phyloP scores from a whole-genome alignment of 305 asterid genomes.

The Rubia peregrina region DNA sequence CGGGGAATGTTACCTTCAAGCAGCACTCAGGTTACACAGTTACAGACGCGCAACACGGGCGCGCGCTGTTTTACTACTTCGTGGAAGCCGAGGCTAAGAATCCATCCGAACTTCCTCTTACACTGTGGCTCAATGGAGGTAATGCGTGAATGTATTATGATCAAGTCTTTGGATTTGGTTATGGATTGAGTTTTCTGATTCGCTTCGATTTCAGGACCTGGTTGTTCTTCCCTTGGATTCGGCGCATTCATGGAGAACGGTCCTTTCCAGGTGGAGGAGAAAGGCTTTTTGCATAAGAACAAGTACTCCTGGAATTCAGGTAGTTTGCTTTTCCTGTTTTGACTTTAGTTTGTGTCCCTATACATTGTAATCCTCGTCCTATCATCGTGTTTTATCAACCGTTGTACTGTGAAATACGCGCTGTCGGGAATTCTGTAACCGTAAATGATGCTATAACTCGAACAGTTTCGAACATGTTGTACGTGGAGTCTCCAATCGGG shows the following conservation, averaged over 20 bases:
- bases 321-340: not conserved
- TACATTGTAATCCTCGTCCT: too few relatives aligned
- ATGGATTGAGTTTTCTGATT: not conserved
- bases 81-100: slow-evolving; percentile 46
- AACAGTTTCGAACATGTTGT: slow-evolving; percentile 26
- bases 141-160: not conserved
- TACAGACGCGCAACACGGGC: slow-evolving; percentile 34
- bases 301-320: slow-evolving; percentile 26
- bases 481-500: slow-evolving; percentile 26
- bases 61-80: slow-evolving; percentile 58
- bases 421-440: too few relatives aligned
- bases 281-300: slow-evolving; percentile 15
- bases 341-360: too few relatives aligned
- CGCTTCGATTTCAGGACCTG: slow-evolving; percentile 16
- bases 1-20: slow-evolving; percentile 28
- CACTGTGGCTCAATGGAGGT: slow-evolving; percentile 75
- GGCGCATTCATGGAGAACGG: slow-evolving; percentile 28
- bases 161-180: not conserved
- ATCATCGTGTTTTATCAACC: too few relatives aligned
- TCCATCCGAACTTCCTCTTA: slow-evolving; percentile 50
- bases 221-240: slow-evolving; percentile 27
- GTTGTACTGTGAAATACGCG: too few relatives aligned
- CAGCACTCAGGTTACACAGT: slow-evolving; percentile 55
- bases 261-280: slow-evolving; percentile 17
- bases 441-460: not conserved